Base-by-base conservation (phyloP, 768 basidiomycete genomes). In the Mycena polygramma region DNA sequence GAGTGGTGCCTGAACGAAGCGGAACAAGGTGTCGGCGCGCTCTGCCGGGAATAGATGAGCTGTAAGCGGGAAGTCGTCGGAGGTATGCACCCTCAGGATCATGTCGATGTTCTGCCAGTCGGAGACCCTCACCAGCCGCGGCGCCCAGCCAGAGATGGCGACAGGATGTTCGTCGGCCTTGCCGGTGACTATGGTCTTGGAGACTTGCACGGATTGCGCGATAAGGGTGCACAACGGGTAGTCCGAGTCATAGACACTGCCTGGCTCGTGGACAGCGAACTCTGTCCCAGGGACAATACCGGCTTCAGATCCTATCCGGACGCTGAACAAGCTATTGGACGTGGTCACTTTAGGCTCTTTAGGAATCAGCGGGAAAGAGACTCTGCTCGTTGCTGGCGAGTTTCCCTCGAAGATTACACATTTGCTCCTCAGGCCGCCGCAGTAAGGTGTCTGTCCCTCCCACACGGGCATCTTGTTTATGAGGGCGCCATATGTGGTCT, bases 251-350 rank as follows among this genome's bases (percentile, higher is more conserved):
- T 58, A 39, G 4, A 1, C 11, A 11, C 30, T 30, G 30, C 30
- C 30, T 30, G 30, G 30, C 30, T 15, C 36, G 5, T 60, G 19
- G 1, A 43, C 41, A 11, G 2, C 2, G 35, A 68, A 68, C 51
- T 68, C 66, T 30, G 66, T 68, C 19, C 51, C 66, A 17, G 51
- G 37, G 35, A 66, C 35, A 36, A 66, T 57, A n/a, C 65, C 65
- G 15, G 58, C n/a, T 46, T 19, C 45, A 46, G 41, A 46, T 20
- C 45, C 45, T 7, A 46, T 46, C 15, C 2, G 15, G 3, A 46
- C 45, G 15, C 14, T 15, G 19, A 46, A 46, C 45, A 15, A 10
- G 9, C 41, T 41, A 10, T 41, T 41, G 41, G 15, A 4, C 5
- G 41, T 30, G 30, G 45, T 2, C 2, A 41, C 41, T 41, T 1